These are phyloP conservation scores for Chrysanthemum lavandulifolium DNA, from an alignment of 129 eudicot species.

Conservation along the genomic window DNA sequence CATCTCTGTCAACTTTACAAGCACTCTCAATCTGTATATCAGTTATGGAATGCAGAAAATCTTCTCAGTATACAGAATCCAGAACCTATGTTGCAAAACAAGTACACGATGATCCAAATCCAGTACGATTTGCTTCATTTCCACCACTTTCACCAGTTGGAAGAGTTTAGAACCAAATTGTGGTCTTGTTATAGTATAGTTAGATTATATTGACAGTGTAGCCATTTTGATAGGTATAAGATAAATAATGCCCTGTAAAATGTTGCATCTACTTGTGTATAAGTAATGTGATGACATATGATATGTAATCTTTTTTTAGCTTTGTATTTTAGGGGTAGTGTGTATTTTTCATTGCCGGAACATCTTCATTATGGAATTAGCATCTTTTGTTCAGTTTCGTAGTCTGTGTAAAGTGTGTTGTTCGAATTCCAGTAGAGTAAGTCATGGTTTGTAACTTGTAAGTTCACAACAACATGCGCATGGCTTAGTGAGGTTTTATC, in stretches of 20 bases:
- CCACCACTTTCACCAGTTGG: conserved; percentile 44
- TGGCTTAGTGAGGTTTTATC: too few relatives aligned
- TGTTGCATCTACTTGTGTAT: conserved; percentile 26
- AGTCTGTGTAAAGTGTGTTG: neutral
- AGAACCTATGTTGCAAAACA: conserved; percentile 24
- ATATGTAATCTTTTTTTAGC: neutral
- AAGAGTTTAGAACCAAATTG: conserved; percentile 25
- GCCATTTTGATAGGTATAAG: conserved; percentile 18
- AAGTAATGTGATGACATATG: conserved; percentile 23
- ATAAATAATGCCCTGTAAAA: neutral
- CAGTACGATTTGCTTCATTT: conserved; percentile 46
- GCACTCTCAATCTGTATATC: conserved; percentile 72
- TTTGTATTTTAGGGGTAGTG: neutral
- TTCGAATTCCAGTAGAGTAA: too few relatives aligned
- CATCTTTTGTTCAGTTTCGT: conserved; percentile 1
- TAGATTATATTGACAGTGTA: conserved; percentile 10
- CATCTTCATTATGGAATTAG: conserved; percentile 2
- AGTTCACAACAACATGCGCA: too few relatives aligned
- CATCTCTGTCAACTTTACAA: conserved; percentile 62
- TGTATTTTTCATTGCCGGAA: neutral
- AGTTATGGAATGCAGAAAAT: conserved; percentile 48
- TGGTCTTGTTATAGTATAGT: conserved; percentile 7
- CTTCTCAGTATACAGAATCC: conserved; percentile 35
- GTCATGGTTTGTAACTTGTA: too few relatives aligned
- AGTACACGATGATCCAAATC: conserved; percentile 29